A percentile compares a stretch with the other conserved stretches of the same genome.
Conservation (phyloP, 371 early-diverging fungal species). For the Coemansia sp. region DNA sequence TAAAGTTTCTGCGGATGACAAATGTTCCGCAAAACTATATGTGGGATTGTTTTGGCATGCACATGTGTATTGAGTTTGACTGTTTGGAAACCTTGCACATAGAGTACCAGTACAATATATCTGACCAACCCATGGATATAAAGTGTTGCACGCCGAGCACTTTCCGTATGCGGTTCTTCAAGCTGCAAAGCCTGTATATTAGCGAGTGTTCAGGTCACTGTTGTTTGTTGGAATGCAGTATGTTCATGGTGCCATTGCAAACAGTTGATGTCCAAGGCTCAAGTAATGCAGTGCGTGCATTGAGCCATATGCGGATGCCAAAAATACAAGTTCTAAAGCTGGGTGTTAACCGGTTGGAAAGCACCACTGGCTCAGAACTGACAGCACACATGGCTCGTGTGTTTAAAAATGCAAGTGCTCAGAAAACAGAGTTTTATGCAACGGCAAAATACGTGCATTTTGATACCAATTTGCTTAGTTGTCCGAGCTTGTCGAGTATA, state of each 20-base stretch:
- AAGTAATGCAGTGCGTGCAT: background rate
- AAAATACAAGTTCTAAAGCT: background rate
- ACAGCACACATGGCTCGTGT: background rate
- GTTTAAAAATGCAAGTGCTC: background rate
- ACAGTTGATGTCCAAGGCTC: background rate
- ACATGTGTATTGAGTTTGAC: background rate
- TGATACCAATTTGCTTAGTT: background rate
- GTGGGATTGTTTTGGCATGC: background rate
- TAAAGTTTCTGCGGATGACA: constrained; percentile 4
- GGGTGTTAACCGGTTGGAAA: background rate
- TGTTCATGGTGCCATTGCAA: background rate
- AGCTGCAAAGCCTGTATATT: background rate
- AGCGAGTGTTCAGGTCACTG: background rate
- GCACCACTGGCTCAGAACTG: background rate
- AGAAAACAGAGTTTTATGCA: background rate
- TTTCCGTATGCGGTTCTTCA: background rate
- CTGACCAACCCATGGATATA: background rate
- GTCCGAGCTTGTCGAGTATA: background rate
- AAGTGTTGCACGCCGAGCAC: background rate
- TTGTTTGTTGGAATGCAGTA: background rate
- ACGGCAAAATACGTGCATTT: background rate
- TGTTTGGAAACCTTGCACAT: background rate
- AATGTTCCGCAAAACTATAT: background rate
- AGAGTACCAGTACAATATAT: background rate
- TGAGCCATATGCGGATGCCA: background rate